Evolutionary conservation across 177 flowering plant species (phyloP), one percentile per base, ranked within the genome.

Genomic region (Vitis hybrid): DNA sequence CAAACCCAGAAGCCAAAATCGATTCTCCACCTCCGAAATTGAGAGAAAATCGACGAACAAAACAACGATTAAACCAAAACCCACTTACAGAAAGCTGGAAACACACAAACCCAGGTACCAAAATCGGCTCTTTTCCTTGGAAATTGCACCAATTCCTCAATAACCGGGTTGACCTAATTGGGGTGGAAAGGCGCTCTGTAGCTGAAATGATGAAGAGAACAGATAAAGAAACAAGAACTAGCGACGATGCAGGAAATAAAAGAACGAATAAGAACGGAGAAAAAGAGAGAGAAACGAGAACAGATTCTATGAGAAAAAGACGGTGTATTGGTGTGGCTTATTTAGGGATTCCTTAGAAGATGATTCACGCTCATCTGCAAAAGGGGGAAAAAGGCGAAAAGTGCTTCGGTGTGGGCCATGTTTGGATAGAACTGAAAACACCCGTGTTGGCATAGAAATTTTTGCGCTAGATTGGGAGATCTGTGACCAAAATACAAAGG

Each of bases 341-440:
- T 18, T 55, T 65, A 70, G 70, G 54, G 69, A 65, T 77, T 72
- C 66, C 50, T 53, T 20, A 54, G 13, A 71, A 50, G 59, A 45
- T 34, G 31, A 45, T 49, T 34, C 14, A 10, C 50, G 1, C 45
- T 39, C 45, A 39, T 39, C 19, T 2, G 13, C 34, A 63, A 68
- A 63, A 2, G 51, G 56, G 45, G 45, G 9, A 6, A 39, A 8
- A 61, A 66, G 22, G 55, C 51, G 52, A 73, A 73, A 76, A 76
- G 77, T 50, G 72, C 73, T 9, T 8, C 14, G 19, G 5, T 51
- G 65, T 66, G 74, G 82, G 57, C 22, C 70, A 55, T n/a, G 7
- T 63, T 63, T 50, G 77, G 79, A 75, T 72, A 66, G 72, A 67
- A 29, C 69, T 65, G 71, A 68, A 79, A 63, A 50, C 51, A 5